Conservation (phyloP, 1,139 yeast genomes). For the Saccharomyces hybrid region DNA sequence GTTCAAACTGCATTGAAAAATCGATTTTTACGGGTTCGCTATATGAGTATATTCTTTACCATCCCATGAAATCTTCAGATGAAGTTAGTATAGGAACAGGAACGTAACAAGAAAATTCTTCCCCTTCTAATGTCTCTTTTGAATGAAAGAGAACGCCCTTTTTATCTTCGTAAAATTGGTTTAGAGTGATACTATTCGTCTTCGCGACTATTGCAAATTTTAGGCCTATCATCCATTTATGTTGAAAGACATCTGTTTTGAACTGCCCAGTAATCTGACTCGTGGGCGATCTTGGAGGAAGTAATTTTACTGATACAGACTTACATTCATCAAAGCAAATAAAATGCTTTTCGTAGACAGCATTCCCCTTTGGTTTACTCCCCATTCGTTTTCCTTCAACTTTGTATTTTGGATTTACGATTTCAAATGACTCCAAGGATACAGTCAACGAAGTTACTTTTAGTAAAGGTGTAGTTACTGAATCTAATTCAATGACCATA, state of each 20-base stretch:
- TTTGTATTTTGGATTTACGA: constrained; percentile 26
- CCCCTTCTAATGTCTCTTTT: constrained; percentile 31
- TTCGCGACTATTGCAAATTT: constrained; percentile 28
- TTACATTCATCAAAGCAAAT: constrained; percentile 25
- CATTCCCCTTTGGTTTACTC: constrained; percentile 15
- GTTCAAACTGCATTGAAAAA: background rate
- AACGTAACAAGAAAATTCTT: constrained; percentile 32
- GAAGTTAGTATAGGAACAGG: constrained; percentile 32
- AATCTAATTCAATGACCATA: constrained; percentile 32
- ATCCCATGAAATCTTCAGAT: constrained; percentile 31
- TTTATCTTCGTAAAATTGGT: constrained; percentile 27
- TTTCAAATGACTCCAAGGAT: constrained; percentile 30
- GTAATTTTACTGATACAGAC: constrained; percentile 26
- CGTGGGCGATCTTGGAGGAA: constrained; percentile 30
- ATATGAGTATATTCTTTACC: constrained; percentile 19
- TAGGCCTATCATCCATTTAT: constrained; percentile 32
- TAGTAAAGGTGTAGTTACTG: constrained; percentile 4
- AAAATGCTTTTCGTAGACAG: constrained; percentile 28
- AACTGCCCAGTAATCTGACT: constrained; percentile 32
- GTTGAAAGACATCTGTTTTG: constrained; percentile 33
- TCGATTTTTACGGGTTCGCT: background rate
- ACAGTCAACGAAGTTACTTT: constrained; percentile 30
- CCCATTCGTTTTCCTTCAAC: constrained; percentile 5
- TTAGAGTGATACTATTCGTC: constrained; percentile 12
- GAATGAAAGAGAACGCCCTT: constrained; percentile 30